A percentile compares a stretch with the other conserved stretches of the same genome.
Evolutionary conservation across 139 green algal genomes (phyloP).

Genomic region (Chlamydomonas sphaeroides): DNA sequence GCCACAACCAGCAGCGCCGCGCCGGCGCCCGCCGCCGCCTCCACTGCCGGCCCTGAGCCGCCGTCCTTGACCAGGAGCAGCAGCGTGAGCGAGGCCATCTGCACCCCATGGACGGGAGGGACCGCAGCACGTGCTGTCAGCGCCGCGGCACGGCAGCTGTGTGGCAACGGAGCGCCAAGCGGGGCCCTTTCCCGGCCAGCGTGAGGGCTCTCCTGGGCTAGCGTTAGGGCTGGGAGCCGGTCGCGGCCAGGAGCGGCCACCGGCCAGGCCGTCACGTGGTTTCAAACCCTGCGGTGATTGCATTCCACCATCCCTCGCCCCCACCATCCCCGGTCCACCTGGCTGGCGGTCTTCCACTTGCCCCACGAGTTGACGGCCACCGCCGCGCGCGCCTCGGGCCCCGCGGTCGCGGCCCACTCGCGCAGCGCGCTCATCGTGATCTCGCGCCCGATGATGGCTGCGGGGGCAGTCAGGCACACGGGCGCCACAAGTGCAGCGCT

Average conservation of each 20-base stretch:
- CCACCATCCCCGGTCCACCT: too few species aligned
- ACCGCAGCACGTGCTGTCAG: too few species aligned
- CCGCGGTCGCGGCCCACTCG: constrained; percentile 90
- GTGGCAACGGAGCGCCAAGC: too few species aligned
- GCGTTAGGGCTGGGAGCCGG: too few species aligned
- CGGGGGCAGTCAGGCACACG: not conserved
- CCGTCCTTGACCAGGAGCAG: constrained; percentile 67
- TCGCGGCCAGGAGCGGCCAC: too few species aligned
- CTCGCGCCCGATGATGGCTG: constrained; percentile 90
- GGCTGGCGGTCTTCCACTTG: constrained; percentile 91
- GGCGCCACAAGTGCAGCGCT: too few species aligned
- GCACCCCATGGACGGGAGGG: not conserved
- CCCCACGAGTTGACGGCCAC: constrained; percentile 87
- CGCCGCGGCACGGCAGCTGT: too few species aligned
- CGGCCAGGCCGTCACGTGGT: too few species aligned
- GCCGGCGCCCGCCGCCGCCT: constrained; percentile 47
- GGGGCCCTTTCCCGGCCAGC: too few species aligned
- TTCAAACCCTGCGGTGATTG: too few species aligned
- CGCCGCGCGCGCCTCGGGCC: constrained; percentile 74
- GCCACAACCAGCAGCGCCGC: constrained; percentile 76
- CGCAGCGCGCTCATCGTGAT: constrained; percentile 93
- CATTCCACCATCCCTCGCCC: too few species aligned
- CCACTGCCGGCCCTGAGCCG: constrained; percentile 9
- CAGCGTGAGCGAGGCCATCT: constrained; percentile 75
- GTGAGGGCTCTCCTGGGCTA: too few species aligned